These are phyloP conservation scores for Wickerhamomyces rabaulensis DNA, from an alignment of 805 yeast species.

Conservation along the genomic window DNA sequence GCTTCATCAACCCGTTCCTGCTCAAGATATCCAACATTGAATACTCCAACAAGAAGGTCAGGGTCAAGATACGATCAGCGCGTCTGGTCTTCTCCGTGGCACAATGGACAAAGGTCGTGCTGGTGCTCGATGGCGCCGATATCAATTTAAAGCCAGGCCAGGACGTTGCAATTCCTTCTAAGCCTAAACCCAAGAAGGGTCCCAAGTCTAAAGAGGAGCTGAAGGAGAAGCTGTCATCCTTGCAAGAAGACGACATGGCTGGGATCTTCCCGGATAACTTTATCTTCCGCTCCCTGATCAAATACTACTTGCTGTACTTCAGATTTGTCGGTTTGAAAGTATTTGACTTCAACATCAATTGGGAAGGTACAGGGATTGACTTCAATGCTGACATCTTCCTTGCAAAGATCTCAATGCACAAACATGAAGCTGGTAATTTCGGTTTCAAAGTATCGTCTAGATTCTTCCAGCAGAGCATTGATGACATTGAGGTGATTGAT, in stretches of 20 bases:
- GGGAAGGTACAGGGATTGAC: slow-evolving; percentile 9
- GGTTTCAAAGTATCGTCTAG: slow-evolving; percentile 10
- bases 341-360: slow-evolving; percentile 7
- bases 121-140: slow-evolving; percentile 18
- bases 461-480: slow-evolving; percentile 14
- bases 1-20: slow-evolving; percentile 25
- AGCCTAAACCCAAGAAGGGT: not conserved
- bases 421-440: slow-evolving; percentile 1
- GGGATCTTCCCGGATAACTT: slow-evolving; percentile 11
- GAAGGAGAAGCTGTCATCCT: slow-evolving; percentile 5
- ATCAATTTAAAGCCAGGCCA: slow-evolving; percentile 3
- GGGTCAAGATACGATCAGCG: slow-evolving; percentile 11
- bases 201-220: not conserved
- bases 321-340: slow-evolving; percentile 20
- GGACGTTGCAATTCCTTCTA: not conserved
- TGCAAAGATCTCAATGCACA: slow-evolving; percentile 13
- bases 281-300: slow-evolving; percentile 3
- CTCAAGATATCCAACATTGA: slow-evolving; percentile 17
- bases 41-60: slow-evolving; percentile 4
- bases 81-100: slow-evolving; percentile 12
- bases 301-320: slow-evolving; percentile 17
- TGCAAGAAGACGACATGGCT: slow-evolving; percentile 14
- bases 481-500: slow-evolving; percentile 16
- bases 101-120: slow-evolving; percentile 11
- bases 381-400: slow-evolving; percentile 11